Evolutionary conservation across 768 basidiomycete genomes (phyloP).

Genomic region (Pholiota conissans): DNA sequence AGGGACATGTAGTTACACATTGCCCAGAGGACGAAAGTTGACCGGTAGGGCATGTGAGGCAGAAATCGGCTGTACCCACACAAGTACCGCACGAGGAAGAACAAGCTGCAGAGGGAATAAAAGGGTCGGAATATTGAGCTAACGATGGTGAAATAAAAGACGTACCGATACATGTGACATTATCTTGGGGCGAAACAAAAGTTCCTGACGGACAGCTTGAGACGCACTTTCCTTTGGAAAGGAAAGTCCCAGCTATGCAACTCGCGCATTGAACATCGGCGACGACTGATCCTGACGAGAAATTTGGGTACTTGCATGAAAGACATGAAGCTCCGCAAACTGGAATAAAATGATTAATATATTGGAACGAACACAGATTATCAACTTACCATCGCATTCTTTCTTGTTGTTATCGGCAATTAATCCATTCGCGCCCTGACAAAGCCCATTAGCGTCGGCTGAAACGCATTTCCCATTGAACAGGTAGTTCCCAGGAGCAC

Average conservation of each 20-base stretch:
- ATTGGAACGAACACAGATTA: neutral
- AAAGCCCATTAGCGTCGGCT: conserved; percentile 67
- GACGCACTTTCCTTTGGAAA: conserved; percentile 72
- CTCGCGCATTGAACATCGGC: conserved; percentile 70
- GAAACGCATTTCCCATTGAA: conserved; percentile 73
- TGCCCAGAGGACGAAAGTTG: conserved; percentile 70
- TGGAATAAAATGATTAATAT: conserved; percentile 26
- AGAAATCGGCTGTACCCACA: conserved; percentile 63
- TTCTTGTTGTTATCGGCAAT: conserved; percentile 81
- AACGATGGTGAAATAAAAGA: conserved; percentile 6
- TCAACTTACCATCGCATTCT: conserved; percentile 76
- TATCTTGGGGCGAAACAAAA: conserved; percentile 71
- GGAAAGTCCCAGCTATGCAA: conserved; percentile 75
- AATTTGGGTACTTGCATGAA: conserved; percentile 71
- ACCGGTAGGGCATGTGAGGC: conserved; percentile 68
- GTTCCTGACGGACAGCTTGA: conserved; percentile 70
- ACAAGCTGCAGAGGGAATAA: conserved; percentile 32
- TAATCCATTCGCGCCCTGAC: conserved; percentile 60
- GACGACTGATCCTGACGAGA: conserved; percentile 65
- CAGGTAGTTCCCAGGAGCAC: conserved; percentile 58
- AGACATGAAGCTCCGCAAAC: conserved; percentile 85
- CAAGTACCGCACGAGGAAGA: conserved; percentile 68
- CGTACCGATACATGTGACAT: conserved; percentile 74
- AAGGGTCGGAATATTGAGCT: conserved; percentile 1
- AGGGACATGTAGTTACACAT: conserved; percentile 76